Evolutionary conservation across 2,329 filamentous ascomycete species (phyloP), one percentile per base, ranked within the genome.

Genomic region (Neophaeococcomyces aloes): DNA sequence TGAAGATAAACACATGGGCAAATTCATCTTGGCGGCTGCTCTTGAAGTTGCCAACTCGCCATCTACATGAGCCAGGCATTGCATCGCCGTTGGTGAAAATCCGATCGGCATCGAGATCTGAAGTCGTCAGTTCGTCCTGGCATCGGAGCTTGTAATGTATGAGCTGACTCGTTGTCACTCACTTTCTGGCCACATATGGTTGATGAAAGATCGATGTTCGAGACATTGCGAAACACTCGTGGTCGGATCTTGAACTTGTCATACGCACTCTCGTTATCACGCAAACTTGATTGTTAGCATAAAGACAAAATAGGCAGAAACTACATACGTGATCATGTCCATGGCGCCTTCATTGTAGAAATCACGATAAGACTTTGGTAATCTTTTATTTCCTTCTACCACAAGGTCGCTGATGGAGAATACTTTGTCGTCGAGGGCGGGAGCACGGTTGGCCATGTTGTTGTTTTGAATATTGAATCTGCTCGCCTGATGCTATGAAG

Each of bases 301-400:
- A 7, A 17, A 19, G n/a, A 7, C 29, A 29, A 2, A 33, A 13
- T 27, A 8, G 4, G 23, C n/a, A 13, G 11, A 18, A 10, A 10
- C 8, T 25, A 46, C 54, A 21, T 53, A 65, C 61, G 71, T 75
- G 42, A 70, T 59, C 18, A 73, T 60, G 48, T 74, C 71, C 60
- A 75, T 75, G 4, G 72, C 70, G 4, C 74, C 74, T 47, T 70
- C 72, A 53, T 77, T 76, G 56, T 70, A 76, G 58, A 75, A 77
- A 39, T 75, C 73, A 33, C 45, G 37, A 43, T 46, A 44, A 43
- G 45, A 38, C 45, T 45, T 48, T 4, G 45, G 41, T 14, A 52
- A 33, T 17, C 44, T 46, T 38, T 48, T 45, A 10, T 34, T 46
- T 1, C 45, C 50, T 30, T 44, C 38, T 15, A 47, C 36, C 38